Base-by-base conservation (phyloP, 495 filamentous ascomycete species). In the Stereocaulon alpinum region DNA sequence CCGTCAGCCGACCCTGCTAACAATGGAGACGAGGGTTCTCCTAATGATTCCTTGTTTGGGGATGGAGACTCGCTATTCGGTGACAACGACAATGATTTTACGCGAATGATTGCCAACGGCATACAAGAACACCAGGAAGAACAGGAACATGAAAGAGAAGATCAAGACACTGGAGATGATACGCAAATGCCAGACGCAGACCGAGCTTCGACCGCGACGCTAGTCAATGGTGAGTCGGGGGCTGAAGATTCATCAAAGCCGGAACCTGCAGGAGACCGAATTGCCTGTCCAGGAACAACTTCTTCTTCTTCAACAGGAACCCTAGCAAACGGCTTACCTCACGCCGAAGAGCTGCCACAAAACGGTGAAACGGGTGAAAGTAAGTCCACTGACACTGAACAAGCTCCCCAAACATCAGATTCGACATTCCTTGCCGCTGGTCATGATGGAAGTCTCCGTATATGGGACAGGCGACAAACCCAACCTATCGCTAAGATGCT, bases 381-480 rank as follows among this genome's bases (percentile, higher is more conserved):
- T 18, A 29, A 18, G 14, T 24, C 22, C 45, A 43, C 53, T 32
- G 47, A 27, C n/a, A 6, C 51, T 11, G 42, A 20, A n/a, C 58
- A 64, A 53, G 34, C 56, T 47, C 40, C 53, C 14, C 44, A 79
- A 71, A 72, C 66, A 49, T 82, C 75, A 0, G 82, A 89, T 49
- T 83, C 80, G 30, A 91, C 85, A 14, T 97, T 98, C 69, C 76
- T 97, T 40, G 86, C 88, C 50, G 86, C 92, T 18, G 86, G 87
- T 1, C 87, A 94, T 6, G 88, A 97, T 71, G 93, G 93, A 45
- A 86, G 85, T 3, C 83, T 97, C 57, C 84, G 88, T 27, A 76
- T 98, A 59, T 98, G 93, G 92, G 93, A 98, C 68, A 81, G 91
- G 43, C 82, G 93, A 18, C 79, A 86, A 62, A 81, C 79, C 14